Evolutionary conservation across 78 protist genomes (phyloP).

Genomic region (Planoprotostelium fungivorum): DNA sequence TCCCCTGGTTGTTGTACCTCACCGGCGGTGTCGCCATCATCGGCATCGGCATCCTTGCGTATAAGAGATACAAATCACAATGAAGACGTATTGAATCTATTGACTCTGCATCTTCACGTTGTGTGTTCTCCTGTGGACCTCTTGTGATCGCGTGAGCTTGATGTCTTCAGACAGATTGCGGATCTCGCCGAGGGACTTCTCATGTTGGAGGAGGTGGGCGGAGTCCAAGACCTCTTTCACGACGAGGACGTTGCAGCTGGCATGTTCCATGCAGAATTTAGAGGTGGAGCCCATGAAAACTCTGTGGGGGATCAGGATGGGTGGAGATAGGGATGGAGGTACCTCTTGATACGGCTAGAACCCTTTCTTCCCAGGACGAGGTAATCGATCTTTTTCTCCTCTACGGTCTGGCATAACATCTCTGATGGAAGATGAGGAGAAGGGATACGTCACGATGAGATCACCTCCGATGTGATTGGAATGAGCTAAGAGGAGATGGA

Average conservation of each 20-base stretch:
- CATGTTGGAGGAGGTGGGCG: background rate
- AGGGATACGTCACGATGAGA: background rate
- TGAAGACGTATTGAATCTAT: too few species aligned
- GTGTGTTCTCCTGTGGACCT: background rate
- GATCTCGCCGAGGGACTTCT: background rate
- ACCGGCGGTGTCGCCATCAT: too few species aligned
- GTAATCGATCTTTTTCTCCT: slow-evolving; percentile 32
- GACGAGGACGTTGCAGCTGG: slow-evolving; percentile 51
- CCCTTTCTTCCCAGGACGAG: slow-evolving; percentile 59
- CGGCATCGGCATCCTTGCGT: too few species aligned
- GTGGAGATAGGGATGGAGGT: too few species aligned
- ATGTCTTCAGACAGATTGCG: background rate
- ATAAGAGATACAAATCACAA: too few species aligned
- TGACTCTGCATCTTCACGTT: too few species aligned
- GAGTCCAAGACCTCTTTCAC: slow-evolving; percentile 10
- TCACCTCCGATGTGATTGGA: background rate
- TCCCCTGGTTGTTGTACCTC: too few species aligned
- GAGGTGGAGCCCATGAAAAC: slow-evolving; percentile 54
- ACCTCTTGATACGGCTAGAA: slow-evolving; percentile 33
- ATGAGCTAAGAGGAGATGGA: background rate
- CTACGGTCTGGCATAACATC: background rate
- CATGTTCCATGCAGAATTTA: slow-evolving; percentile 42
- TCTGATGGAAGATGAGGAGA: too few species aligned
- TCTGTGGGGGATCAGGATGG: slow-evolving; percentile 3
- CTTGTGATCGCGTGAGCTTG: background rate